Base-by-base conservation (phyloP, 257 asterid genomes). In the Solanum pinnatisectum region DNA sequence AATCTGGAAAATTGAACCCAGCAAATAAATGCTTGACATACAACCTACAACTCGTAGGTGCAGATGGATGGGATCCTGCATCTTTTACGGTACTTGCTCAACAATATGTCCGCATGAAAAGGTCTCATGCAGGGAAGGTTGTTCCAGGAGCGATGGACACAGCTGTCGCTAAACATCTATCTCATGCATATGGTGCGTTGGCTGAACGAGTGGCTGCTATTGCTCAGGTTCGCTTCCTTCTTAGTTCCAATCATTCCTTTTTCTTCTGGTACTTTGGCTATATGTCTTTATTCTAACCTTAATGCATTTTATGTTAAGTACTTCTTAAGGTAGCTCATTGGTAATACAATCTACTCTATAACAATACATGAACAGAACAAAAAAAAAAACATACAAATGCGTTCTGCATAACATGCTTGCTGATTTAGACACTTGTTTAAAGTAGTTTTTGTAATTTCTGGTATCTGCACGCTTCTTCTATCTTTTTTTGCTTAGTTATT, bases 71-170 rank as follows among this genome's bases (percentile, higher is more conserved):
- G 99, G 99, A 95, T 2, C 98, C 96, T 22, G 94, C 99, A 82
- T 96, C 98, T 83, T 97, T 97, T 88, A 97, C 99, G 6, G 70
- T 92, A 44, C 93, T 97, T 84, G 94, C 99, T 37, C 99, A 96
- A 92, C 99, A 95, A 78, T 97, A 96, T 88, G 90, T 90, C 87
- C 98, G 98, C 88, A 94, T 93, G 98, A 97, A 97, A 92, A 92
- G 56, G 86, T 90, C 99, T 6, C 63, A 94, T 81, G 92, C 92
- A 76, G 98, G 99, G 65, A 96, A 94, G 92, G 92, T 96, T 87
- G 98, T 97, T 90, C 99, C 98, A 3, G 99, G 99, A 56, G 94
- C 90, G 77, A 97, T 97, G 99, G 99, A 96, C 94, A 95, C 99
- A 49, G 93, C 95, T 88, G 94, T 92, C 5, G 99, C 99, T 35